Base-by-base conservation (phyloP, 495 filamentous ascomycete genomes). In the Hyaloscypha hepaticicola region DNA sequence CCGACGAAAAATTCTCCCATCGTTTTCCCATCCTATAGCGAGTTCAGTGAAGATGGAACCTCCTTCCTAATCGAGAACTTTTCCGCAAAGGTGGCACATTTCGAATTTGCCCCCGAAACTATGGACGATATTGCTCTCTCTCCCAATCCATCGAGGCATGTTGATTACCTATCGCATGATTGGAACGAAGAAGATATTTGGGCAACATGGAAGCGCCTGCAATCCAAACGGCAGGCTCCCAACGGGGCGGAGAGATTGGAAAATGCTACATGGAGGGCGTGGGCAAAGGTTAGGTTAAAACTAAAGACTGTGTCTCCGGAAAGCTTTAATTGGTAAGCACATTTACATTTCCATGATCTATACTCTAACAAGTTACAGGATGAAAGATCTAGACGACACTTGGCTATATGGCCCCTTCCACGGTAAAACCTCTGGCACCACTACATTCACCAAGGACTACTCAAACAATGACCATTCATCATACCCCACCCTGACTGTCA, bases 151-250 rank as follows among this genome's bases (percentile, higher is more conserved):
- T 93, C 90, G 19, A 81, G 90, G 31, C 93, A 97, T 77, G 94
- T 99, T 29, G 94, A 99, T 77, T 99, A 97, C 73, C 82, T 99
- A 2, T 95, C 93, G 29, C 90, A 99, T 70, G 84, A 92, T 58
- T 99, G 94, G 94, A 85, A 83, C 34, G 92, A 97, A 77, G 93
- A 97, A 75, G 95, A 99, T 75, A 96, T 99, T 16, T 99, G 94
- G 94, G 83, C 90, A 11, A 96, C 94, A 3, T 97, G 94, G 95
- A 86, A 90, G 64, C 91, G 94, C 75, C 91, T 99, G 69, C 87
- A 91, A 49, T 82, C 87, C 14, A 89, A 88, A 64, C 83, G 86
- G 71, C 85, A 85, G 26, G 80, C 88, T 41, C 94, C 93, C 69
- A 88, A 80, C 66, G 38, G 14, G 9, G 38, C 38, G 4, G 38